These are phyloP conservation scores for Solanum dulcamara DNA, from an alignment of 257 asterid species.

Conservation along the genomic window DNA sequence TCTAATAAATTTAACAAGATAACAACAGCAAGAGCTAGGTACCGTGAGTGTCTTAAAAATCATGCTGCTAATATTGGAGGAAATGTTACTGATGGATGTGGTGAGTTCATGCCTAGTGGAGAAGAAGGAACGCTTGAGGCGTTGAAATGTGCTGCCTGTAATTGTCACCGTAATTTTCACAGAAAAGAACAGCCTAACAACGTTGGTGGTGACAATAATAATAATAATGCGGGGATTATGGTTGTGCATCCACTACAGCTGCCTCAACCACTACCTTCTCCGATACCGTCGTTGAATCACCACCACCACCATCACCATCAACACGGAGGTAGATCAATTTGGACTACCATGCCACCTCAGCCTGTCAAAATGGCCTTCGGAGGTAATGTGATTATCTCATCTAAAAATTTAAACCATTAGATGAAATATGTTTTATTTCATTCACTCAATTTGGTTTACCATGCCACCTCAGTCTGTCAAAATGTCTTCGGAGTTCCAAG, in stretches of 20 bases:
- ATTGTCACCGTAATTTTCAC: constrained; percentile 84
- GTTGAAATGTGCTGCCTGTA: constrained; percentile 85
- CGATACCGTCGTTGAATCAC: constrained; percentile 25
- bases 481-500: constrained; percentile 18
- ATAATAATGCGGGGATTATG: constrained; percentile 3
- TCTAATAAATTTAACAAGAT: constrained; percentile 22
- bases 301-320: constrained; percentile 11
- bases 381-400: not conserved
- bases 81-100: constrained; percentile 91
- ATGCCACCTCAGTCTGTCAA: constrained; percentile 48
- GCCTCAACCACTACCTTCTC: constrained; percentile 39
- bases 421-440: too few species aligned
- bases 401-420: not conserved
- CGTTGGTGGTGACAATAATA: not conserved
- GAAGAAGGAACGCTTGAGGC: constrained; percentile 81
- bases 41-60: constrained; percentile 78
- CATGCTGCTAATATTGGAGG: constrained; percentile 90
- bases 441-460: not conserved
- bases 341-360: constrained; percentile 31
- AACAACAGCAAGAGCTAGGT: constrained; percentile 7
- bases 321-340: constrained; percentile 8
- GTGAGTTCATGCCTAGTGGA: constrained; percentile 93
- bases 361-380: constrained; percentile 55
- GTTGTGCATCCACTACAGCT: constrained; percentile 52
- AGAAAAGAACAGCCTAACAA: constrained; percentile 29